Conservation (phyloP, 108 stramenopile species). For the Aurantiochytrium sp. region DNA sequence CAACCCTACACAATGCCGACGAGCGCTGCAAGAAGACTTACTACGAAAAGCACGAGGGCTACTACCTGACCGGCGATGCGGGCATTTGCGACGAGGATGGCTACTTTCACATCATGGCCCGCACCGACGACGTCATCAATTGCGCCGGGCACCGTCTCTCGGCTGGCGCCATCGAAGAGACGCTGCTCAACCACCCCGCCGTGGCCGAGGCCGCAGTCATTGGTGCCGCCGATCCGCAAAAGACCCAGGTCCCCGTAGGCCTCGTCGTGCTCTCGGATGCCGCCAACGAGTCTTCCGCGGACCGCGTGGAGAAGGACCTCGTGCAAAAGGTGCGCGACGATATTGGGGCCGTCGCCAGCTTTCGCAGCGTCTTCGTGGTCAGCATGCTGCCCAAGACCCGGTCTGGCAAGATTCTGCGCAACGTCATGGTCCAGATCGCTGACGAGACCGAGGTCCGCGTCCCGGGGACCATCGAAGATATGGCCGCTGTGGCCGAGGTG, state of each 20-base stretch:
- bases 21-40: constrained; percentile 58
- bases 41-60: constrained; percentile 60
- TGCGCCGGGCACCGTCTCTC: constrained; percentile 67
- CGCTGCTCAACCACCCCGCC: constrained; percentile 54
- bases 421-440: constrained; percentile 65
- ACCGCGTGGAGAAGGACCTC: constrained; percentile 53
- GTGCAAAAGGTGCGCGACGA: constrained; percentile 56
- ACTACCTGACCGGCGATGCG: constrained; percentile 67
- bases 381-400: constrained; percentile 73
- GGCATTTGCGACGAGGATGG: constrained; percentile 69
- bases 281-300: constrained; percentile 31
- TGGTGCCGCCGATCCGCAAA: constrained; percentile 60
- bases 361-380: constrained; percentile 50
- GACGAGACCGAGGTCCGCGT: constrained; percentile 58
- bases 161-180: constrained; percentile 69
- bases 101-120: constrained; percentile 66
- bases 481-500: constrained; percentile 52
- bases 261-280: constrained; percentile 55
- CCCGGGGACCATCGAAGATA: constrained; percentile 71
- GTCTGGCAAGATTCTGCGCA: constrained; percentile 66
- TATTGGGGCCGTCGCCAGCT: constrained; percentile 64
- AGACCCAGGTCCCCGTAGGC: constrained; percentile 67
- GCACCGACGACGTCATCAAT: constrained; percentile 72
- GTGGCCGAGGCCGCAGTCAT: constrained; percentile 71
- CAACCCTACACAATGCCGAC: constrained; percentile 62